Conservation (phyloP, 169 alveolate species). For the Eimeria maxima region DNA sequence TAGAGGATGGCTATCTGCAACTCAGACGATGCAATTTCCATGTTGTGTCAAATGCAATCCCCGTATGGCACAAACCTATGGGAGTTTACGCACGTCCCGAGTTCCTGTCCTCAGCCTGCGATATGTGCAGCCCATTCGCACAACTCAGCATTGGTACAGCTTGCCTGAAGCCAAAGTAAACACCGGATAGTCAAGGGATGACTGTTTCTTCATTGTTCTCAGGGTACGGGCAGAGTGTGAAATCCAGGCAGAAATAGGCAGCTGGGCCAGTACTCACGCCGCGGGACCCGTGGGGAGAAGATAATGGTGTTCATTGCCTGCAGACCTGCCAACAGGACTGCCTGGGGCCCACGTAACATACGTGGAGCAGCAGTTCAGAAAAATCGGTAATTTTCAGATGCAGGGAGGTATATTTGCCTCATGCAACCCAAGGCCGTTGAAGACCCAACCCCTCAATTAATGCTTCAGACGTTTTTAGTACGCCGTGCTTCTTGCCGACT, state of each 20-base stretch:
- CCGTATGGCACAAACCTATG: neutral
- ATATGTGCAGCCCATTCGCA: neutral
- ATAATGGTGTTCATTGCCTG: no score
- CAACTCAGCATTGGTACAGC: neutral
- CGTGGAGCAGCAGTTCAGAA: neutral
- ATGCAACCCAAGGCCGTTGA: neutral
- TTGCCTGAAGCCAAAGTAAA: neutral
- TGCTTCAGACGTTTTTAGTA: neutral
- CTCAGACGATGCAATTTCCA: neutral
- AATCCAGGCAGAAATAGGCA: neutral
- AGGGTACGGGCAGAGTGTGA: neutral
- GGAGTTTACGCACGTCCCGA: neutral
- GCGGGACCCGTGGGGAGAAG: no score
- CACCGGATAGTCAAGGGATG: neutral
- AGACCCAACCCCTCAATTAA: neutral
- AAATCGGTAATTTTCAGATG: neutral
- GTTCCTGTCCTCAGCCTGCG: neutral
- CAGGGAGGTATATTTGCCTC: neutral
- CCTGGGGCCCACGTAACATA: neutral
- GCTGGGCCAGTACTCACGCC: neutral
- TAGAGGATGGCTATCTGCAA: neutral
- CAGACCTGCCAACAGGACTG: neutral
- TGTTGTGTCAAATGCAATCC: neutral
- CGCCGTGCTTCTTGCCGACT: neutral
- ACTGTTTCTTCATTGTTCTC: neutral